Conservation (phyloP, 78 protist genomes). For the Protostelium mycophagum region DNA sequence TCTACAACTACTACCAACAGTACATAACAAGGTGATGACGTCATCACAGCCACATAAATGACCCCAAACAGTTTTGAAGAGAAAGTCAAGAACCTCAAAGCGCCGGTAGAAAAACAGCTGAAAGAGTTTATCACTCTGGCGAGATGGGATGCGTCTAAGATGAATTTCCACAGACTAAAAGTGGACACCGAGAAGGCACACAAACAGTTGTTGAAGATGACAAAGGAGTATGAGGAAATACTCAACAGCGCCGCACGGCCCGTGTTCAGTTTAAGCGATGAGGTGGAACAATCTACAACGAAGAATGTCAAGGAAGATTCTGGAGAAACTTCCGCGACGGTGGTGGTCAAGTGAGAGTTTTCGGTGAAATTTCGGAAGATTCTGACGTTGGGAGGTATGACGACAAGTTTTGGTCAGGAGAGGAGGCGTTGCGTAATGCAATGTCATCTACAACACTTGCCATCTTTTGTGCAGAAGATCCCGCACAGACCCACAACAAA, state of each 20-base stretch:
- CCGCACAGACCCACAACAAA: neutral
- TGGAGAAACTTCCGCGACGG: neutral
- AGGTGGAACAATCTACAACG: neutral
- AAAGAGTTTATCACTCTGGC: conserved; percentile 41
- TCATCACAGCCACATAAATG: neutral
- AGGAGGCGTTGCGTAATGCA: neutral
- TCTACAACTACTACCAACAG: conserved; percentile 42
- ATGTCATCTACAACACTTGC: neutral
- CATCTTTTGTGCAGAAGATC: neutral
- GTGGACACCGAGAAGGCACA: conserved; percentile 51
- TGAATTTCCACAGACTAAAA: conserved; percentile 43
- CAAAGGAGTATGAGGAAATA: neutral
- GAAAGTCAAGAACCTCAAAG: conserved; percentile 12
- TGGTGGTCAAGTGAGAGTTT: neutral
- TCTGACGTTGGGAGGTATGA: too few relatives aligned
- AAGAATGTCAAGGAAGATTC: neutral
- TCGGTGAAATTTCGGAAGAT: too few relatives aligned
- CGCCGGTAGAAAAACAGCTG: conserved; percentile 51
- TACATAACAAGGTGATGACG: conserved; percentile 13
- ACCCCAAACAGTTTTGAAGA: conserved; percentile 14
- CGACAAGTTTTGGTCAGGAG: neutral
- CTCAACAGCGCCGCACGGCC: neutral
- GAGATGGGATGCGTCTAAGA: conserved; percentile 58
- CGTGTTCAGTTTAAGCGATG: neutral
- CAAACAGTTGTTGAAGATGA: conserved; percentile 10